Conservation (phyloP, 1,284 basidiomycete species). For the Heimioporus punctisporus region DNA sequence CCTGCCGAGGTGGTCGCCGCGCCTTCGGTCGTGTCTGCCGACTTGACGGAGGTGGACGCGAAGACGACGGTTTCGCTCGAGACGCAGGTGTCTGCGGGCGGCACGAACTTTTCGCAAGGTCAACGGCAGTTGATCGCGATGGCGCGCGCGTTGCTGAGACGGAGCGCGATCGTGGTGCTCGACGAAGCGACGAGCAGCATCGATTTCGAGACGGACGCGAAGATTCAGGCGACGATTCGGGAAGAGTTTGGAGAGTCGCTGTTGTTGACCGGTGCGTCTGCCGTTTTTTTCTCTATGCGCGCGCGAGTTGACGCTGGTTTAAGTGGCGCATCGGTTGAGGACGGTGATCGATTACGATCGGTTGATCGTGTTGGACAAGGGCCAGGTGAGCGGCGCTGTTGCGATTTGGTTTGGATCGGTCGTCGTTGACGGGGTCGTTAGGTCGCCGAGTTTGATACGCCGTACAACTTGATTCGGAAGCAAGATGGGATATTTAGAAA, state of each 20-base stretch:
- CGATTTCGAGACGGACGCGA: slow-evolving; percentile 60
- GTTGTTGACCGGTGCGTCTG: slow-evolving; percentile 44
- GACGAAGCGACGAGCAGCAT: slow-evolving; percentile 73
- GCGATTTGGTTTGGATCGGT: background rate
- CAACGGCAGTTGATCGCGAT: slow-evolving; percentile 73
- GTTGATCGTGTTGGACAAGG: slow-evolving; percentile 70
- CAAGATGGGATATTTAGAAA: slow-evolving; percentile 75
- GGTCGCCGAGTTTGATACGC: slow-evolving; percentile 85
- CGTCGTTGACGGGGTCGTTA: slow-evolving; percentile 13
- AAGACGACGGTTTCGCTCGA: slow-evolving; percentile 53
- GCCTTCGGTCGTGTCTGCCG: slow-evolving; percentile 10
- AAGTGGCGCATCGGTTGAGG: slow-evolving; percentile 55
- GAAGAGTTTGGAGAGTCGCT: slow-evolving; percentile 59
- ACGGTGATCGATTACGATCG: slow-evolving; percentile 68
- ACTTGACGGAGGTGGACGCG: slow-evolving; percentile 33
- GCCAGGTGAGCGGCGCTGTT: slow-evolving; percentile 33
- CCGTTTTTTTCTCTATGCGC: background rate
- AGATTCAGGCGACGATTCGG: slow-evolving; percentile 69
- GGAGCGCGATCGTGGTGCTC: slow-evolving; percentile 66
- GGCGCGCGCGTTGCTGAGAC: slow-evolving; percentile 64
- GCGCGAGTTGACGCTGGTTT: background rate
- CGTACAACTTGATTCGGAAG: slow-evolving; percentile 73
- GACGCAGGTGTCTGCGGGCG: slow-evolving; percentile 62
- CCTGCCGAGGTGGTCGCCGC: slow-evolving; percentile 11
- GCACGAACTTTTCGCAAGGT: slow-evolving; percentile 73